Base-by-base conservation (phyloP, 2,329 filamentous ascomycete species). In the Plenodomus lindquistii region DNA sequence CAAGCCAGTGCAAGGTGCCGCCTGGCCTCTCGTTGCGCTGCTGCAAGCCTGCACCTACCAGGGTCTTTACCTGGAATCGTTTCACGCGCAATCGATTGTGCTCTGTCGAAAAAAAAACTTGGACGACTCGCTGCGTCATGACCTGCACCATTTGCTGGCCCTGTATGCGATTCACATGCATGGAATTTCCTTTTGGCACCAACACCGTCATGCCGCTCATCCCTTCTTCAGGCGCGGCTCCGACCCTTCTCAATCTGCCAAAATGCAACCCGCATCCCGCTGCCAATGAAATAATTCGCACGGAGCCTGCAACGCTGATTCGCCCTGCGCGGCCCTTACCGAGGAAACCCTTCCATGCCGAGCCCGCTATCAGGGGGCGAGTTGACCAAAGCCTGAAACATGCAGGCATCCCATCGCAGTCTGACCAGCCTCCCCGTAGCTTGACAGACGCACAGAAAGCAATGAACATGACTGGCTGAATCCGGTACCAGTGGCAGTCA, bases 281-380 rank as follows among this genome's bases (percentile, higher is more conserved):
- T 54, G 48, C 64, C 66, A 70, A 69, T 67, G 58, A 61, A 52
- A 66, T 62, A 68, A 66, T 63, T 59, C 57, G 40, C 53, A 52
- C 40, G 20, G 19, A 31, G 24, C 15, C 38, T 29, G 42, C 40
- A 20, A 8, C 22, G 37, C 51, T 63, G 54, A 68, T 70, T 67
- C 57, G 60, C 37, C 49, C 46, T 37, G 40, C 34, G 42, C 41
- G 34, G 34, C 52, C 59, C 60, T 60, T 55, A 44, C 56, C 52
- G 44, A 37, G n/a, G 42, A 42, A 40, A 43, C 43, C 42, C 21
- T 35, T 48, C 56, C 57, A 53, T 54, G 42, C 55, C 49, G 44
- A 45, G 37, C 16, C 40, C 43, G 34, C 44, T 56, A 61, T 58
- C 61, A 63, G 54, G 62, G 64, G 38, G 50, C 40, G 38, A 29